Evolutionary conservation across 768 basidiomycete species (phyloP).

Genomic region (Lactarius vividus): DNA sequence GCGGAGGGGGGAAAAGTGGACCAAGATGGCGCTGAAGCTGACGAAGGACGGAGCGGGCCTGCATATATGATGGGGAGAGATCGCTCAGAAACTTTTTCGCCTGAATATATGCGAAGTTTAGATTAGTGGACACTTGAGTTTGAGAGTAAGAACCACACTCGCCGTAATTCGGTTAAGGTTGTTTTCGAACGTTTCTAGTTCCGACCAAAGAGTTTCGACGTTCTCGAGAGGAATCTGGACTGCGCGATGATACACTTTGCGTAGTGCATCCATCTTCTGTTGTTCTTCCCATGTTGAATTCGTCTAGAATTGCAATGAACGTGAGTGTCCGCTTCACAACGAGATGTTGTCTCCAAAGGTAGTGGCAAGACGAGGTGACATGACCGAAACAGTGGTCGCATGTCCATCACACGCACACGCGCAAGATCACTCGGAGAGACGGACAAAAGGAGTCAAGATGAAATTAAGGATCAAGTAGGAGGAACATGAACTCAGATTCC

Average conservation of each 20-base stretch:
- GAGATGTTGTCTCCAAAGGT: constrained; percentile 11
- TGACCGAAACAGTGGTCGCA: constrained; percentile 14
- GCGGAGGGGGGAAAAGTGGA: constrained; percentile 53
- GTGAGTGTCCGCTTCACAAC: constrained; percentile 17
- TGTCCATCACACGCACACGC: constrained; percentile 25
- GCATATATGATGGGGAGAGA: constrained; percentile 91
- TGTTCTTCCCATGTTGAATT: constrained; percentile 93
- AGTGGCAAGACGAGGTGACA: constrained; percentile 15
- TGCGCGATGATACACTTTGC: constrained; percentile 90
- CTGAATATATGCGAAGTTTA: constrained; percentile 35
- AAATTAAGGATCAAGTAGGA: constrained; percentile 24
- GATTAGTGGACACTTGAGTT: background rate
- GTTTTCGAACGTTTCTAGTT: constrained; percentile 90
- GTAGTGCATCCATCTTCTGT: constrained; percentile 89
- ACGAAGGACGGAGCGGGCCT: constrained; percentile 84
- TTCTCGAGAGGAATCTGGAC: constrained; percentile 94
- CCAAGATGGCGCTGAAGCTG: constrained; percentile 71
- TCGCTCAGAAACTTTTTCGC: constrained; percentile 96
- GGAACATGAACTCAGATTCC: constrained; percentile 24
- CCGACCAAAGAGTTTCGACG: constrained; percentile 90
- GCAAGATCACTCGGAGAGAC: constrained; percentile 24
- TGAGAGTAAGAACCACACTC: background rate
- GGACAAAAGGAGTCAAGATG: constrained; percentile 18
- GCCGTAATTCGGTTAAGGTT: constrained; percentile 84
- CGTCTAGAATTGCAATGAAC: constrained; percentile 40